A percentile compares a stretch with the other conserved stretches of the same genome.
phyloP scores from a whole-genome alignment of 1,284 basidiomycete species.

The Cerioporus squamosus region DNA sequence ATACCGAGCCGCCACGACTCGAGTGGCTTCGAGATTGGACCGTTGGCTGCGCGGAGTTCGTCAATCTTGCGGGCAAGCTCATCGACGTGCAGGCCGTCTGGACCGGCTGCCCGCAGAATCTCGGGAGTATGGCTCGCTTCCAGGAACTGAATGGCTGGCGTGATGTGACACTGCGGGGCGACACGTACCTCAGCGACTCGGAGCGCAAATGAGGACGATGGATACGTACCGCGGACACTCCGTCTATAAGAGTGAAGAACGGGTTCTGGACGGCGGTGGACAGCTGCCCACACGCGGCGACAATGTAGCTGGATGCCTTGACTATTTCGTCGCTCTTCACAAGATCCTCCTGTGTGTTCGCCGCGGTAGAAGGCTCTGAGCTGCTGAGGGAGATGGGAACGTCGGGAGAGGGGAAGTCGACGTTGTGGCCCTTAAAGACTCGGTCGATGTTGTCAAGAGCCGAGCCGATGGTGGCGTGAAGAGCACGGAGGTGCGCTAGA shows the following conservation, averaged over 20 bases:
- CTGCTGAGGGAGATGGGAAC: constrained; percentile 37
- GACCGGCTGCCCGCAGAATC: constrained; percentile 68
- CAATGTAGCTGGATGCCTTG: constrained; percentile 59
- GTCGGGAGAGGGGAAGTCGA: constrained; percentile 68
- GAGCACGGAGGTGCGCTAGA: constrained; percentile 58
- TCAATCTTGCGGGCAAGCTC: constrained; percentile 45
- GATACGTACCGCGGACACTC: background rate
- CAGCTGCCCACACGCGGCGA: constrained; percentile 69
- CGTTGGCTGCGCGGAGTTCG: constrained; percentile 5
- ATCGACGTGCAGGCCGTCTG: constrained; percentile 58
- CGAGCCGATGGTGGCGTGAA: constrained; percentile 67
- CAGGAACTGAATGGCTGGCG: constrained; percentile 67
- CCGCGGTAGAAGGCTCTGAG: no score
- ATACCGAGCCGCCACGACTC: constrained; percentile 13
- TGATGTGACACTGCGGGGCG: constrained; percentile 61
- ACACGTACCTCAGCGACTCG: background rate
- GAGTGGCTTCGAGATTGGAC: constrained; percentile 5
- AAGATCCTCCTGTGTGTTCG: no score
- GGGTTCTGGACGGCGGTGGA: constrained; percentile 63
- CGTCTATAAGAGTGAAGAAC: constrained; percentile 63
- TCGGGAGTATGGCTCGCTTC: constrained; percentile 71
- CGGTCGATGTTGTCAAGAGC: constrained; percentile 54
- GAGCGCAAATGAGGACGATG: background rate
- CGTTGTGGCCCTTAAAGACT: background rate
- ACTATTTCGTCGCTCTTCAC: constrained; percentile 56